A percentile compares a stretch with the other conserved stretches of the same genome.
Evolutionary conservation across 441 rosid species (phyloP).

Genomic region (Metrosideros polymorpha): DNA sequence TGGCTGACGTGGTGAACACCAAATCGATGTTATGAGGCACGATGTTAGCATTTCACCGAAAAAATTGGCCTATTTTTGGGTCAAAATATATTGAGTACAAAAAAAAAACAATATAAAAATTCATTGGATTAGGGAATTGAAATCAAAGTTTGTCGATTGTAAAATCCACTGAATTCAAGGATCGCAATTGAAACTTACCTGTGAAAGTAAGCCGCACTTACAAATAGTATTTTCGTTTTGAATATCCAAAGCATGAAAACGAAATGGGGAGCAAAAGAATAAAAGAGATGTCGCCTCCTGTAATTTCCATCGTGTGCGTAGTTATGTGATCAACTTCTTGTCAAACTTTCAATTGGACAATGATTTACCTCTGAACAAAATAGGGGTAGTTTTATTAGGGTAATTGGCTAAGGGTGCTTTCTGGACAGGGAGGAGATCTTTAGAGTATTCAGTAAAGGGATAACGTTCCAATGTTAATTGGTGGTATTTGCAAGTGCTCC

Average conservation of each 20-base stretch:
- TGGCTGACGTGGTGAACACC: accelerated
- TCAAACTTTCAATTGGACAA: not conserved
- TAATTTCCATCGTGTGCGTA: not conserved
- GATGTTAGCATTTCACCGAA: not conserved
- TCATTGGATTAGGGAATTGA: too few relatives aligned
- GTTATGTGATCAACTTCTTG: not conserved
- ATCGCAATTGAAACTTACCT: not conserved
- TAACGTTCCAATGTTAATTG: too few relatives aligned
- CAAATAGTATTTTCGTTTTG: not conserved
- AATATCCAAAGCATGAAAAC: too few relatives aligned
- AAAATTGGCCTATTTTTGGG: accelerated
- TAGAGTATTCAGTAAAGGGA: too few relatives aligned
- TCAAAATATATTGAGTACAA: not conserved
- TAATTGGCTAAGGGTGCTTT: too few relatives aligned
- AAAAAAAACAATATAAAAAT: too few relatives aligned
- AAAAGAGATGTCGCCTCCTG: not conserved
- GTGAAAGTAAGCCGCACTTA: accelerated
- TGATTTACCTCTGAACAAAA: not conserved
- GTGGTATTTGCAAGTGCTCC: too few relatives aligned
- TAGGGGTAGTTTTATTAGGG: not conserved
- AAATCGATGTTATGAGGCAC: not conserved
- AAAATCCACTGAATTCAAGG: not conserved
- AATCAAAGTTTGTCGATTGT: accelerated
- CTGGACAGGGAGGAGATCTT: too few relatives aligned
- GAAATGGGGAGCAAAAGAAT: not conserved